Evolutionary conservation across 352 stramenopile species (phyloP).

Genomic region (Elongisporangium prolatum): DNA sequence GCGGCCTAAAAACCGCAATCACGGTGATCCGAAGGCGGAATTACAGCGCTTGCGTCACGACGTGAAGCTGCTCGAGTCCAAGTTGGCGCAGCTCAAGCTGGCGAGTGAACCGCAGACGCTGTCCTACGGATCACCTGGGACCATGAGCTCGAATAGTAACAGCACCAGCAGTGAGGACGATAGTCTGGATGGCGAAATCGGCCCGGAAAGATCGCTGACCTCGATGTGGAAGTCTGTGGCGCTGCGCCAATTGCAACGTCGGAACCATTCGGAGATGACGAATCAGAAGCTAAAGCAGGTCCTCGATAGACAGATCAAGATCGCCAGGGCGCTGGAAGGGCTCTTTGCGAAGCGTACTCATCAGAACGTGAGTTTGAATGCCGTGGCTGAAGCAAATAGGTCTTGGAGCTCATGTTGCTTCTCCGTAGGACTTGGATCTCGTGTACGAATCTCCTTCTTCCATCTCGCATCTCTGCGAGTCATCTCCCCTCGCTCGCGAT

Average conservation of each 20-base stretch:
- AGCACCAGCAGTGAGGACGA: neutral
- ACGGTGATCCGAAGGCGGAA: neutral
- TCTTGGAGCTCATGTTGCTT: neutral
- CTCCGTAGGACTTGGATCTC: neutral
- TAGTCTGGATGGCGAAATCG: neutral
- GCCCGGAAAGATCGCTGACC: neutral
- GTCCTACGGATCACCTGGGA: neutral
- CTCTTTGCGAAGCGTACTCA: neutral
- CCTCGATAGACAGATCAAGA: neutral
- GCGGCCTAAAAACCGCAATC: neutral
- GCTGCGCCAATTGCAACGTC: neutral
- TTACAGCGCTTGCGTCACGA: neutral
- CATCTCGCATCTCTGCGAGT: neutral
- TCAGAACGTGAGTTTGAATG: neutral
- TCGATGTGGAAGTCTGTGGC: neutral
- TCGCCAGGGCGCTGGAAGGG: neutral
- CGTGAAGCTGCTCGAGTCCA: neutral
- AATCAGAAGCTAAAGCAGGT: neutral
- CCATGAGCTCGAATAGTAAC: neutral
- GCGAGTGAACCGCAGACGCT: neutral
- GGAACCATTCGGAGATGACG: neutral
- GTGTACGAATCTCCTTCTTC: neutral
- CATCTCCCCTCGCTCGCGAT: neutral
- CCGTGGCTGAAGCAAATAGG: too few species aligned
- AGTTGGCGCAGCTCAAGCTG: neutral